Percentiles rank a stretch among this genome's conserved stretches.
Conservation (phyloP, 495 filamentous ascomycete species). For the Penicillium antarcticum region DNA sequence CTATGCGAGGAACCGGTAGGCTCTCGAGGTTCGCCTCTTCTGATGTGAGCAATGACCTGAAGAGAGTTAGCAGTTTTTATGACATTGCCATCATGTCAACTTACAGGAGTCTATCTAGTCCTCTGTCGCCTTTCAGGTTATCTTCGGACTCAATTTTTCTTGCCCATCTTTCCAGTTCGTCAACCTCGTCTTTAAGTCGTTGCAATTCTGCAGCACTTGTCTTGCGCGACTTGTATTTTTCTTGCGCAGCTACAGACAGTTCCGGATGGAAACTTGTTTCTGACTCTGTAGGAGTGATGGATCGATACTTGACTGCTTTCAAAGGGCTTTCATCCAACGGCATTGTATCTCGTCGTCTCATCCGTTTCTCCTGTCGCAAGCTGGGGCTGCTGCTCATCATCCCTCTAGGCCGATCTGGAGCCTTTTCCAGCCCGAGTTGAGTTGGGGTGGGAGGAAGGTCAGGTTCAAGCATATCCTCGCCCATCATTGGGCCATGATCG, state of each 20-base stretch:
- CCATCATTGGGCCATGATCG: slow-evolving; percentile 27
- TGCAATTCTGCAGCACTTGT: slow-evolving; percentile 31
- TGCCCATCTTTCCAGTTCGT: slow-evolving; percentile 36
- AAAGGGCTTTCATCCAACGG: slow-evolving; percentile 28
- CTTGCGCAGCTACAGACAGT: slow-evolving; percentile 22
- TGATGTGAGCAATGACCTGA: slow-evolving; percentile 25
- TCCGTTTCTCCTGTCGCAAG: slow-evolving; percentile 27
- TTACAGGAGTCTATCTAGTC: slow-evolving; percentile 30
- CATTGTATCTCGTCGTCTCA: slow-evolving; percentile 25
- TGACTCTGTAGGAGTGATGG: slow-evolving; percentile 5
- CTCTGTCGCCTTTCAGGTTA: slow-evolving; percentile 15
- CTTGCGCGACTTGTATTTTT: slow-evolving; percentile 30
- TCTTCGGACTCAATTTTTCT: slow-evolving; percentile 19
- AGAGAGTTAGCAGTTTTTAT: slow-evolving; percentile 11
- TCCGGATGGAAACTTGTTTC: slow-evolving; percentile 1
- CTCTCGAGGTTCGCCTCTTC: slow-evolving; percentile 22
- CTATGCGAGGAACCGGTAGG: slow-evolving; percentile 5
- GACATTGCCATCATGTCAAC: slow-evolving; percentile 1
- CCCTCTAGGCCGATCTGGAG: slow-evolving; percentile 32
- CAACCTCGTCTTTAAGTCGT: slow-evolving; percentile 34
- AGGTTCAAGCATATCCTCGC: slow-evolving; percentile 52
- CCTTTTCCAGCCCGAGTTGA: slow-evolving; percentile 51
- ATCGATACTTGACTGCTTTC: slow-evolving; percentile 24
- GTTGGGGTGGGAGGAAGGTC: slow-evolving; percentile 70
- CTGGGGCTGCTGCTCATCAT: slow-evolving; percentile 44